These are phyloP conservation scores for Schwanniomyces sp. DNA, from an alignment of 805 yeast genomes.

Conservation along the genomic window DNA sequence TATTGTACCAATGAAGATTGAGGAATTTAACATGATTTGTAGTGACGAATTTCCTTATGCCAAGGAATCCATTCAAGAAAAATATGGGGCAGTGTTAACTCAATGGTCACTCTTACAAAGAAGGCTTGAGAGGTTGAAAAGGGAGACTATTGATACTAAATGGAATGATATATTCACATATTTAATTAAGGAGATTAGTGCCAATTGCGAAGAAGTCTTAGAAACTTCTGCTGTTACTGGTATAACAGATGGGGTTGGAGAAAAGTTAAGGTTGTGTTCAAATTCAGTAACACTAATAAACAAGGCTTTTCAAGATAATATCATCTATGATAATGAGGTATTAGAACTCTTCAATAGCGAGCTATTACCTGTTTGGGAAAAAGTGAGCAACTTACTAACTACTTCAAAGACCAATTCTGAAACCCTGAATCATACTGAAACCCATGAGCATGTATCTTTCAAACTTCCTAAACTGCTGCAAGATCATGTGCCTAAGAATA, in stretches of 20 bases:
- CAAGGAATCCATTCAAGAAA: constrained; percentile 28
- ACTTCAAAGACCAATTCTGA: background rate
- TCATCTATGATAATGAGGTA: constrained; percentile 32
- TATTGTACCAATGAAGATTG: constrained; percentile 52
- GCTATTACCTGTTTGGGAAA: constrained; percentile 27
- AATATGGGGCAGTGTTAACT: constrained; percentile 38
- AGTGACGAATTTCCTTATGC: constrained; percentile 24
- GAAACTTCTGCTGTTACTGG: constrained; percentile 12
- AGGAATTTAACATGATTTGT: constrained; percentile 33
- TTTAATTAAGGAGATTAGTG: constrained; percentile 41
- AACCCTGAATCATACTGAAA: background rate
- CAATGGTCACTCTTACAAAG: constrained; percentile 42
- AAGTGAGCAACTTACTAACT: constrained; percentile 12
- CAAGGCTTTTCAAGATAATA: constrained; percentile 35
- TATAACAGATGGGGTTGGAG: constrained; percentile 29
- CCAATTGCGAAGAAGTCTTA: constrained; percentile 18
- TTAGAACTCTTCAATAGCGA: constrained; percentile 19
- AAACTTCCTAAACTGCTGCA: background rate
- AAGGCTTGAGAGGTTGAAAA: constrained; percentile 42
- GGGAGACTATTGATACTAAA: constrained; percentile 49
- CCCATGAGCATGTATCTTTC: background rate
- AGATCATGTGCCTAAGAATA: background rate
- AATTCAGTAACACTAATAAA: constrained; percentile 33
- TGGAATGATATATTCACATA: constrained; percentile 57
- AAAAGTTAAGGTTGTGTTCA: constrained; percentile 37